These are phyloP conservation scores for Aspergillus neotritici DNA, from an alignment of 2,329 filamentous ascomycete genomes.

Conservation along the genomic window DNA sequence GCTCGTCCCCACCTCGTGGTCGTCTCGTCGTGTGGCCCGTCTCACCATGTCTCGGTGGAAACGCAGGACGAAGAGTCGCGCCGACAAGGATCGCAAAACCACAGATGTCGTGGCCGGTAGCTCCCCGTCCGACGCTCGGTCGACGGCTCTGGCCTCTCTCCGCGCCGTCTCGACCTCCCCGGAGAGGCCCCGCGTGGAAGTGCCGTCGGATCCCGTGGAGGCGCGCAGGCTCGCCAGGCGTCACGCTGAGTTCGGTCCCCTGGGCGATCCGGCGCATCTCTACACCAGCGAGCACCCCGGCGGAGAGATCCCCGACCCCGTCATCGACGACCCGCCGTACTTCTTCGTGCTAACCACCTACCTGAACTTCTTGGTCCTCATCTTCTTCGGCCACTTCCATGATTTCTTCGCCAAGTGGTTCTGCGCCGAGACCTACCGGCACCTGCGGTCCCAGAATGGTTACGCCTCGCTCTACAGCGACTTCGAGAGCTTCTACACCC, in stretches of 20 bases:
- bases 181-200: neutral
- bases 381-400: constrained; percentile 83
- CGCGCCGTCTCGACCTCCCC: constrained; percentile 12
- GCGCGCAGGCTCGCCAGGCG: constrained; percentile 63
- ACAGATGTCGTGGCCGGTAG: constrained; percentile 3
- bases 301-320: constrained; percentile 66
- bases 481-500: constrained; percentile 95
- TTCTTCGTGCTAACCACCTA: constrained; percentile 93
- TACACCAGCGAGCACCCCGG: constrained; percentile 81
- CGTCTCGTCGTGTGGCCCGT: too few relatives aligned
- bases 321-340: constrained; percentile 89
- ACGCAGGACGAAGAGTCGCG: constrained; percentile 12
- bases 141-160: constrained; percentile 12
- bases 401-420: constrained; percentile 95
- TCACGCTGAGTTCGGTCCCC: constrained; percentile 82
- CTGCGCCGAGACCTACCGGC: constrained; percentile 71
- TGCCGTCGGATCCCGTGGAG: constrained; percentile 53
- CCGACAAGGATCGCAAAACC: constrained; percentile 9
- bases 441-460: constrained; percentile 72
- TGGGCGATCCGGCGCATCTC: constrained; percentile 69
- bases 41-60: constrained; percentile 20
- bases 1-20: too few relatives aligned
- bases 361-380: constrained; percentile 89
- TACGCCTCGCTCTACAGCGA: constrained; percentile 92
- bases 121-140: constrained; percentile 3